Evolutionary conservation across 345 rosid genomes (phyloP), one percentile per base, ranked within the genome.

Genomic region (Hibiscus tridactylites): DNA sequence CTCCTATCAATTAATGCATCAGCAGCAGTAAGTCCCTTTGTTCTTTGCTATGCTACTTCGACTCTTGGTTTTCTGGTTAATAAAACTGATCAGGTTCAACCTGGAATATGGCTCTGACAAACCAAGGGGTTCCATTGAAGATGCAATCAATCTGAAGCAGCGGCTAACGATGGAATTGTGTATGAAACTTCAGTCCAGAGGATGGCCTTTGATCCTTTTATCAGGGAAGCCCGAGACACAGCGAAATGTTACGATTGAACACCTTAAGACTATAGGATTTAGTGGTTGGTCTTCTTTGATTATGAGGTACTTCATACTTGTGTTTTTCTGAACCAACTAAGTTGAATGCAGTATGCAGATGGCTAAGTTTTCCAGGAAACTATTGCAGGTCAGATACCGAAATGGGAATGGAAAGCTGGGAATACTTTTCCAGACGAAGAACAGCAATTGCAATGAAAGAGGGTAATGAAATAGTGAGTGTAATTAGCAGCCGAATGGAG

Each of bases 251-350:
- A 80, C 87, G 21, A 28, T 17, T 0, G 75, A 86, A 67, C 76
- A 77, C 75, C 82, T 93, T 59, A 50, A 54, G 50, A 82, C 89
- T 60, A 79, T 82, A 42, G 96, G 97, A 67, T 89, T 82, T 72
- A 77, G 66, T 5, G 74, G 79, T 9, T 91, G 98, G 97, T 85
- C 81, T 21, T 75, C 74, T 35, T 70, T 87, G 86, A 86, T 93
- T 71, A 84, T 85, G 97, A 93, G 97, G 97, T 92, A 82, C 8
- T n/a, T n/a, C n/a, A n/a, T n/a, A n/a, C n/a, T n/a, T 65, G 5
- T 67, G 16, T 28, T 39, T 37, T 37, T 6, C 3, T 35, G 39
- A 35, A 35, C 6, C 39, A 35, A 35, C 6, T 35, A 9, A 17
- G 8, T 1, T 13, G 19, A 11, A 64, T 3, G 16, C 28, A 31